A percentile compares a stretch with the other conserved stretches of the same genome.
Evolutionary conservation across 495 filamentous ascomycete species (phyloP).

Genomic region (Articulospora tetracladia): DNA sequence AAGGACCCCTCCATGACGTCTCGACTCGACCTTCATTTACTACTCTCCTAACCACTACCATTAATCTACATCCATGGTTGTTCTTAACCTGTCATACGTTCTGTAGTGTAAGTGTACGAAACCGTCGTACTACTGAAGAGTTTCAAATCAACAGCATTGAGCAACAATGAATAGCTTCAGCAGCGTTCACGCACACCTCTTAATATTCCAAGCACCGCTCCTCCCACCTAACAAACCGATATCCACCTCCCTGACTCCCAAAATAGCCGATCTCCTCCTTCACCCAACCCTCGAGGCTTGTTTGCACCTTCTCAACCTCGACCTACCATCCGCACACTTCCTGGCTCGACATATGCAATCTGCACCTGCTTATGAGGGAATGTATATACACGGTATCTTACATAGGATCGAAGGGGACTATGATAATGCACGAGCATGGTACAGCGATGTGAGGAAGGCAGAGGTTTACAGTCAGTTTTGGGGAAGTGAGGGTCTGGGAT

Average conservation of each 20-base stretch:
- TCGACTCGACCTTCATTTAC: neutral
- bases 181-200: neutral
- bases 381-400: conserved; percentile 40
- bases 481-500: conserved; percentile 8
- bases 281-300: conserved; percentile 40
- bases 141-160: no score
- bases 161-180: neutral
- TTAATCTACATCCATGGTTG: no score
- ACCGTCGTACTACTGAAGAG: no score
- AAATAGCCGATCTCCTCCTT: conserved; percentile 31
- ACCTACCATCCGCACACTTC: conserved; percentile 40
- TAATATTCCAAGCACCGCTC: neutral
- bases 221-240: neutral
- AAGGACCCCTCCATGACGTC: neutral
- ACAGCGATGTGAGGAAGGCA: conserved; percentile 31
- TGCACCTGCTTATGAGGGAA: conserved; percentile 37
- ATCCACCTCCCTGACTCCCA: conserved; percentile 18
- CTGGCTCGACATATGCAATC: conserved; percentile 41
- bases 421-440: conserved; percentile 40
- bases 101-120: no score
- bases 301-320: conserved; percentile 40
- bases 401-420: conserved; percentile 44
- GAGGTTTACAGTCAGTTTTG: conserved; percentile 28
- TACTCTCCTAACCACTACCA: no score
- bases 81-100: no score